Base-by-base conservation (phyloP, 345 rosid species). In the Iberis pinnata region DNA sequence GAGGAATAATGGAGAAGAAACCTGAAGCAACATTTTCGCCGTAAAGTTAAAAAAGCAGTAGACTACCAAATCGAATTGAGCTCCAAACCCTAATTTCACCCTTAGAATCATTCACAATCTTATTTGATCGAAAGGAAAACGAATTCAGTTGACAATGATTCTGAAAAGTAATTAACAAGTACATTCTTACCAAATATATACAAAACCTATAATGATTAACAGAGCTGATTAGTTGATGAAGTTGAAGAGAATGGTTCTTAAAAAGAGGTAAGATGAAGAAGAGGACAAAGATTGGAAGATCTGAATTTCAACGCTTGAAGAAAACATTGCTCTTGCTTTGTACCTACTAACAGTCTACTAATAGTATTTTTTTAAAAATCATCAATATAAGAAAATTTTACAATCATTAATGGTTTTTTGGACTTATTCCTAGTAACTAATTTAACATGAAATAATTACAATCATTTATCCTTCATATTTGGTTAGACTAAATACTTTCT, bases 281-380 rank as follows among this genome's bases (percentile, higher is more conserved):
- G n/a, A n/a, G n/a, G n/a, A n/a, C n/a, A n/a, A n/a, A n/a, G n/a
- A n/a, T n/a, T n/a, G n/a, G n/a, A n/a, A n/a, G n/a, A n/a, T n/a
- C n/a, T n/a, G n/a, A n/a, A 22, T 64, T 48, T 29, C 61, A 56
- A 56, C 56, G 50, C 56, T 1, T 12, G 20, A 8, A 31, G 49
- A 64, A 54, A 64, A 64, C 31, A 44, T 44, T 7, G 53, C 20
- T 42, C 56, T 40, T n/a, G 18, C 35, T 2, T 63, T 37, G 9
- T 47, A 39, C 43, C 62, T 55, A 40, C 12, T 64, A 39, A 48
- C 54, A 27, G 25, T 46, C 14, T n/a, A 26, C 8, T 29, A 29
- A 3, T 29, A 29, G 10, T 29, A 26, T 26, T 26, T 4, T 26
- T 26, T 26, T 26, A 26, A 26, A 26, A 26, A 44, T 5, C 4